phyloP scores from a whole-genome alignment of 2,329 filamentous ascomycete genomes.

The Colletotrichum godetiae region DNA sequence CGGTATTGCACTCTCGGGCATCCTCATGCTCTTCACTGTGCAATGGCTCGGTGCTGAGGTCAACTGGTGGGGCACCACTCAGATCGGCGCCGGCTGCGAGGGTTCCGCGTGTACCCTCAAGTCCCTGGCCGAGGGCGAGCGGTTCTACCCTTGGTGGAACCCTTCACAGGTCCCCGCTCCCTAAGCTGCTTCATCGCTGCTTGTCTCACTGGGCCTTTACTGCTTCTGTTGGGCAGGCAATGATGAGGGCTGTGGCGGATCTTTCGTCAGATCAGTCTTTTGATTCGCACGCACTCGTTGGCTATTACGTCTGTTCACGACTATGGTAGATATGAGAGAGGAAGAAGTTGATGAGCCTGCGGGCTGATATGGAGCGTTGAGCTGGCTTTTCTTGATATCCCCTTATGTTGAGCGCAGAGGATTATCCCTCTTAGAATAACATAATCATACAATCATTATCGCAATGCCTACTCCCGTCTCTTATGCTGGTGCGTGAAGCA shows the following conservation, averaged over 20 bases:
- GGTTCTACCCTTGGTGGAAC: constrained; percentile 51
- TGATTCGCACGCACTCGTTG: not conserved
- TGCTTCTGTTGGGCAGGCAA: constrained; percentile 19
- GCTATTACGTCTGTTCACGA: not conserved
- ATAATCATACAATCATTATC: constrained; percentile 1
- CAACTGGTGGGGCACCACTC: constrained; percentile 45
- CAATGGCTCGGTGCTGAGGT: constrained; percentile 39
- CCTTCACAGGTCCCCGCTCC: constrained; percentile 29
- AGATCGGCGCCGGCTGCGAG: constrained; percentile 39
- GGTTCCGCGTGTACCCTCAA: constrained; percentile 38
- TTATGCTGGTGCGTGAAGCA: not conserved
- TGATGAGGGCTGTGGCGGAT: constrained; percentile 1
- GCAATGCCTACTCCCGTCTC: not conserved
- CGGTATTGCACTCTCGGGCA: constrained; percentile 46
- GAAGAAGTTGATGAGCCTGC: not conserved
- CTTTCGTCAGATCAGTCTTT: not conserved
- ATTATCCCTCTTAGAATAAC: not conserved
- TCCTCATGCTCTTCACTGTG: constrained; percentile 46
- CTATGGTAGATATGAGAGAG: not conserved
- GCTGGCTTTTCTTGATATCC: constrained; percentile 22
- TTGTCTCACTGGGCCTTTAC: constrained; percentile 21
- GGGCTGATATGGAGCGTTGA: not conserved
- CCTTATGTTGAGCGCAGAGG: not conserved
- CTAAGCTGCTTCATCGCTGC: constrained; percentile 14
- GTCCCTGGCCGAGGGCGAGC: constrained; percentile 45